A percentile compares a stretch with the other conserved stretches of the same genome.
Conservation (phyloP, 2,329 filamentous ascomycete genomes). For the Verticillium alfalfae region DNA sequence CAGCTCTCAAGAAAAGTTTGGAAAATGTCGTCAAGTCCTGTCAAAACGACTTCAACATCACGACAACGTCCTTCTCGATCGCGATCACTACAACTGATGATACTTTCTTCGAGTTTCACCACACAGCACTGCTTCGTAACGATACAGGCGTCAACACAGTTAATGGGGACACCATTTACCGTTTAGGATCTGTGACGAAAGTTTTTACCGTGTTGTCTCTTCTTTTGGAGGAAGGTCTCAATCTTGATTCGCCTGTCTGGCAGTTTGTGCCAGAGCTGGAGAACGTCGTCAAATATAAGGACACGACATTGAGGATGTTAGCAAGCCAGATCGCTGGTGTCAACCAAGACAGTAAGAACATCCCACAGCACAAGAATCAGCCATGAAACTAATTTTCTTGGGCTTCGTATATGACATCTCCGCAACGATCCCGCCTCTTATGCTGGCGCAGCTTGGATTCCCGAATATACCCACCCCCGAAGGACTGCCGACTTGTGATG, state of each 20-base stretch:
- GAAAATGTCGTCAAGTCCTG: background rate
- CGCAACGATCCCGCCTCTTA: background rate
- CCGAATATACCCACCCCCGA: slow-evolving; percentile 3
- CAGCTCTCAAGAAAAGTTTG: background rate
- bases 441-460: slow-evolving; percentile 4
- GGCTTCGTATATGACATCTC: slow-evolving; percentile 9
- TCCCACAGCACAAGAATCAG: too few relatives aligned
- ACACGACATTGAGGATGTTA: slow-evolving; percentile 10
- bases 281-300: slow-evolving; percentile 20
- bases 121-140: slow-evolving; percentile 16
- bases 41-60: background rate
- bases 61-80: background rate
- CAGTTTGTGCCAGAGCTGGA: slow-evolving; percentile 12
- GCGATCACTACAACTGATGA: background rate
- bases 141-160: slow-evolving; percentile 16
- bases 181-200: slow-evolving; percentile 36
- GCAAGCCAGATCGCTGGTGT: slow-evolving; percentile 12
- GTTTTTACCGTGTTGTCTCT: slow-evolving; percentile 30
- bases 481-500: slow-evolving; percentile 10
- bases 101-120: background rate
- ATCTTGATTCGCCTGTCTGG: slow-evolving; percentile 3
- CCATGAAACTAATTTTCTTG: background rate
- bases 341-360: slow-evolving; percentile 9
- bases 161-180: slow-evolving; percentile 33
- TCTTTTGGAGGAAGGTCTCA: slow-evolving; percentile 19